Percentiles rank a stretch among this genome's conserved stretches.
Conservation (phyloP, 768 basidiomycete genomes). For the Hemileccinum impolitum region DNA sequence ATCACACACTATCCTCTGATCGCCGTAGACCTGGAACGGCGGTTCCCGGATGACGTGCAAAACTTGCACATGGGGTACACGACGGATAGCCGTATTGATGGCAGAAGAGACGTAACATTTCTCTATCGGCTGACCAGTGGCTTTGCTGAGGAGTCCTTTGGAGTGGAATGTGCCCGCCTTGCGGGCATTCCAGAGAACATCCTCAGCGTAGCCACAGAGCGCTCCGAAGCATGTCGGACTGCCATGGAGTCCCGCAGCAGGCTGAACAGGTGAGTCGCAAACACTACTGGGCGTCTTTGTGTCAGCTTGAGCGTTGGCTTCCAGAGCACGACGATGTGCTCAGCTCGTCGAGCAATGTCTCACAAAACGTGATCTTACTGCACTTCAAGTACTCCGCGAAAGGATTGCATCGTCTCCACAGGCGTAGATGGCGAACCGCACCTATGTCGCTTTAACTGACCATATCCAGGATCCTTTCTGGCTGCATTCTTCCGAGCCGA, state of each 20-base stretch:
- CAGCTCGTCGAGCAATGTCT: slow-evolving; percentile 27
- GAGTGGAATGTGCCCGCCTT: slow-evolving; percentile 87
- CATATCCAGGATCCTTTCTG: too few relatives aligned
- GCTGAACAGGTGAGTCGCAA: slow-evolving; percentile 45
- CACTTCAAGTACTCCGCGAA: slow-evolving; percentile 22
- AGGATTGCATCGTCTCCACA: slow-evolving; percentile 7
- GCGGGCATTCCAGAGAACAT: slow-evolving; percentile 78
- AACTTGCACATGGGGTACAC: slow-evolving; percentile 89
- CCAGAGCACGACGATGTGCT: slow-evolving; percentile 29
- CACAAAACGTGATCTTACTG: slow-evolving; percentile 12
- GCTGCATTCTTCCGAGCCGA: too few relatives aligned
- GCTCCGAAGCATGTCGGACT: slow-evolving; percentile 53
- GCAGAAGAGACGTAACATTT: slow-evolving; percentile 80
- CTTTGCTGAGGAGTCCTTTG: slow-evolving; percentile 80
- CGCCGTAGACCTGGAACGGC: slow-evolving; percentile 60
- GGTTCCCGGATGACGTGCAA: slow-evolving; percentile 57
- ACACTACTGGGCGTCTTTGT: not conserved
- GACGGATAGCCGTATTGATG: slow-evolving; percentile 65
- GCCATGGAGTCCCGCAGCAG: slow-evolving; percentile 48
- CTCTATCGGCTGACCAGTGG: slow-evolving; percentile 74
- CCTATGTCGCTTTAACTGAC: too few relatives aligned
- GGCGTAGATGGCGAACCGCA: slow-evolving; percentile 2
- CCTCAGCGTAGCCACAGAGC: slow-evolving; percentile 54
- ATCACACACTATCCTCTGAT: slow-evolving; percentile 94
- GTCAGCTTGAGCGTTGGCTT: not conserved